Percentiles rank a stretch among this genome's conserved stretches.
Evolutionary conservation across 1,284 basidiomycete genomes (phyloP).

Genomic region (Boletus semigastroideus): DNA sequence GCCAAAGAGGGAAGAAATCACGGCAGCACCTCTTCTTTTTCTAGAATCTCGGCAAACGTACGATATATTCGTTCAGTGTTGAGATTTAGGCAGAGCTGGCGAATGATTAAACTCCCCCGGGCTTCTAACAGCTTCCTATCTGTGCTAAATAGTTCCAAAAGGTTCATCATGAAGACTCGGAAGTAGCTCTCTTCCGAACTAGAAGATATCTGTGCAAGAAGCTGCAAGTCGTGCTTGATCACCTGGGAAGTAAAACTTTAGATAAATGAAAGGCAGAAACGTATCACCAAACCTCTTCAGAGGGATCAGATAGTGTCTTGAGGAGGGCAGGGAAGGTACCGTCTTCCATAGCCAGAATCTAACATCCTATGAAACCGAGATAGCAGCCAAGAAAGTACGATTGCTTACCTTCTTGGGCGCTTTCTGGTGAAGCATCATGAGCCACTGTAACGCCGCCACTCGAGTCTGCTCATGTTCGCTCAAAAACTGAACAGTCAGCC

Average conservation of each 20-base stretch:
- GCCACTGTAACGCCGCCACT: conserved; percentile 95
- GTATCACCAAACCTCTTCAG: conserved; percentile 72
- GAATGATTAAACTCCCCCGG: conserved; percentile 93
- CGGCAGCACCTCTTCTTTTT: conserved; percentile 85
- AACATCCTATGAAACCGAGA: conserved; percentile 4
- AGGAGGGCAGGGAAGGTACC: conserved; percentile 94
- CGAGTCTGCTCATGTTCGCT: conserved; percentile 97
- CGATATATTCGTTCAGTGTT: conserved; percentile 96
- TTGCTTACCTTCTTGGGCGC: conserved; percentile 83
- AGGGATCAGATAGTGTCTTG: conserved; percentile 95
- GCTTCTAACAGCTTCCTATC: conserved; percentile 90
- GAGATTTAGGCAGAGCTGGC: conserved; percentile 91
- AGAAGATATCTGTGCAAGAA: conserved; percentile 95
- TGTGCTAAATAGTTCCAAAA: conserved; percentile 93
- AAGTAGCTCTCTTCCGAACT: conserved; percentile 95
- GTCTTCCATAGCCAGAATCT: conserved; percentile 96
- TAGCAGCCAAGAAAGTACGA: neutral
- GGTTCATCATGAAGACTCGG: conserved; percentile 92
- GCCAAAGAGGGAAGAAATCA: neutral
- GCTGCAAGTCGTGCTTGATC: conserved; percentile 93
- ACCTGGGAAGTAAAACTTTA: conserved; percentile 48
- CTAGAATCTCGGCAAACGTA: conserved; percentile 94
- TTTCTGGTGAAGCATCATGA: conserved; percentile 98
- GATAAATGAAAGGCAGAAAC: neutral
- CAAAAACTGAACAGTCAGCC: conserved; percentile 90